phyloP scores from a whole-genome alignment of 2,329 filamentous ascomycete genomes.

The Verticillium alfalfae region DNA sequence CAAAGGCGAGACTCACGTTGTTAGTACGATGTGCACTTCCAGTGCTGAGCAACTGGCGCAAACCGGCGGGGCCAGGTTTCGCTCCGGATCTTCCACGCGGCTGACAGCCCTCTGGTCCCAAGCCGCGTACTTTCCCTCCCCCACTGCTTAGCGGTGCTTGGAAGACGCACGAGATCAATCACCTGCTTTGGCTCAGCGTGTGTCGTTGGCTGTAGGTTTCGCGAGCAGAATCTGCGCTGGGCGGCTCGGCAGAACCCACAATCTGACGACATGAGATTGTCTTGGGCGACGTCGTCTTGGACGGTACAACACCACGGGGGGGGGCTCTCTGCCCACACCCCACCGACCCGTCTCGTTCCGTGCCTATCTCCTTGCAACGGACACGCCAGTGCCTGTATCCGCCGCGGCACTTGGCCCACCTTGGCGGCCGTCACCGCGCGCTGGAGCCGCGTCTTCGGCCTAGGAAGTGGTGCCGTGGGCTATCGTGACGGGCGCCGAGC shows the following conservation, averaged over 20 bases:
- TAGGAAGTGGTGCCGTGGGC: not conserved
- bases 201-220: not conserved
- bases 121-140: not conserved
- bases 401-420: not conserved
- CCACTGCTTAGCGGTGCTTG: not conserved
- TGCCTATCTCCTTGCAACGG: not conserved
- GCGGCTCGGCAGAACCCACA: not conserved
- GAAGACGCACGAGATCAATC: not conserved
- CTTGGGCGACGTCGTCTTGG: not conserved
- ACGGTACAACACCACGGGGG: not conserved
- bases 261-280: not conserved
- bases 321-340: too few species aligned
- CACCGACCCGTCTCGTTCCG: too few species aligned
- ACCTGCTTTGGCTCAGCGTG: not conserved
- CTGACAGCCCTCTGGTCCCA: not conserved
- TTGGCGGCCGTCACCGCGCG: not conserved
- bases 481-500: not conserved
- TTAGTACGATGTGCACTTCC: not conserved
- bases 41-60: not conserved
- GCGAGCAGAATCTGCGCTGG: not conserved
- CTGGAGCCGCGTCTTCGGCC: not conserved
- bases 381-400: not conserved
- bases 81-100: not conserved
- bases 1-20: not conserved
- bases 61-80: not conserved